Percentiles rank a stretch among this genome's conserved stretches.
Conservation (phyloP, 768 basidiomycete genomes). For the Mycena crocata region DNA sequence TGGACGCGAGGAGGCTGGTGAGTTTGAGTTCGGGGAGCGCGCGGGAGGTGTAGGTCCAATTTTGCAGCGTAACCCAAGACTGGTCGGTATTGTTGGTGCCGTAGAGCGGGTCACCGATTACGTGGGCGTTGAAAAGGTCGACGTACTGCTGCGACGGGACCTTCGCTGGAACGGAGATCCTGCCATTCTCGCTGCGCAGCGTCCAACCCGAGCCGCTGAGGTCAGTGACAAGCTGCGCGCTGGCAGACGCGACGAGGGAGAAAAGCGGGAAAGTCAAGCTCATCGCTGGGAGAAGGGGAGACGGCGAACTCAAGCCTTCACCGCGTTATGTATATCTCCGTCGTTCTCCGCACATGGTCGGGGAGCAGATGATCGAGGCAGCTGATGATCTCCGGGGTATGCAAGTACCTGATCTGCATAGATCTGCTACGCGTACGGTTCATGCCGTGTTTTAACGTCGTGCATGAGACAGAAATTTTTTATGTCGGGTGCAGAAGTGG, state of each 20-base stretch:
- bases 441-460: too few species aligned
- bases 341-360: too few species aligned
- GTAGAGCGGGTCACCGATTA: constrained; percentile 22
- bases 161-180: constrained; percentile 22
- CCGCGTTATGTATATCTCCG: too few species aligned
- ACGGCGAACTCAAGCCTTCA: too few species aligned
- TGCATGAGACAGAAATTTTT: too few species aligned
- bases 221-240: constrained; percentile 22
- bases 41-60: constrained; percentile 27
- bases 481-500: too few species aligned
- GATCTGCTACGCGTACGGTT: too few species aligned
- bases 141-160: constrained; percentile 25
- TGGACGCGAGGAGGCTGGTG: background rate
- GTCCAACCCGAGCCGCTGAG: constrained; percentile 24
- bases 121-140: constrained; percentile 13
- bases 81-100: constrained; percentile 22
- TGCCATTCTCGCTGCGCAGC: constrained; percentile 19
- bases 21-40: constrained; percentile 8
- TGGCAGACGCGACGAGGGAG: constrained; percentile 13
- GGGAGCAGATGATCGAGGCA: too few species aligned
- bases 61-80: constrained; percentile 23
- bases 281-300: too few species aligned
- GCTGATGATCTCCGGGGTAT: too few species aligned
- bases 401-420: too few species aligned
- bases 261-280: too few species aligned